Conservation (phyloP, 176 grass and related monocot genomes). For the Metroxylon sagu region DNA sequence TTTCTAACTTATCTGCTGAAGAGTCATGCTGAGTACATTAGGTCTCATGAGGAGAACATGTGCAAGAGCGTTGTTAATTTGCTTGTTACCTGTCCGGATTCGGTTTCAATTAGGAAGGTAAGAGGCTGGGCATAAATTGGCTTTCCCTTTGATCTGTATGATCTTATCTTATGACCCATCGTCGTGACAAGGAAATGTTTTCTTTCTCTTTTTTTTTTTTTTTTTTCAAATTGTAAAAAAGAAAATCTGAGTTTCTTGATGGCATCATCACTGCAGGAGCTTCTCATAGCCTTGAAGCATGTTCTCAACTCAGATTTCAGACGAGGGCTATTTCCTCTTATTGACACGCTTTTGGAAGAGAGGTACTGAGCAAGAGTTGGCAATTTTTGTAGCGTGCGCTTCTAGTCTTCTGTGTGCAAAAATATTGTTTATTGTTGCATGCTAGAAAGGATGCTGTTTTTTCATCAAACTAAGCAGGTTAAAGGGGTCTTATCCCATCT, state of each 20-base stretch:
- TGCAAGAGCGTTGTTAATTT: slow-evolving; percentile 99
- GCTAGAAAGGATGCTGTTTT: too few relatives aligned
- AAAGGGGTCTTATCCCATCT: too few relatives aligned
- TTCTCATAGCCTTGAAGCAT: slow-evolving; percentile 93
- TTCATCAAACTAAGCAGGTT: too few relatives aligned
- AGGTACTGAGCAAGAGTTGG: slow-evolving; percentile 29
- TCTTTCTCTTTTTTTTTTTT: too few relatives aligned
- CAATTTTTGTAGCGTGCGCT: not conserved
- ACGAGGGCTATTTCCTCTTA: slow-evolving; percentile 80
- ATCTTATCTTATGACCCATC: too few relatives aligned
- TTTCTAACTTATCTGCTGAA: slow-evolving; percentile 92
- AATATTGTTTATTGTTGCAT: too few relatives aligned
- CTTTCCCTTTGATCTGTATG: too few relatives aligned
- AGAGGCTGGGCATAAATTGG: not conserved
- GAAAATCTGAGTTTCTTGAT: too few relatives aligned
- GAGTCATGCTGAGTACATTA: slow-evolving; percentile 91
- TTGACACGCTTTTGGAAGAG: slow-evolving; percentile 99
- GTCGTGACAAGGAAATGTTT: too few relatives aligned
- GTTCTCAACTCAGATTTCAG: slow-evolving; percentile 90
- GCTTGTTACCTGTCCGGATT: slow-evolving; percentile 96
- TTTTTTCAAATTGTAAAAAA: too few relatives aligned
- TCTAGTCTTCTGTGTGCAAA: not conserved
- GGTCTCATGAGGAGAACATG: slow-evolving; percentile 92
- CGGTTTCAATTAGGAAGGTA: slow-evolving; percentile 95
- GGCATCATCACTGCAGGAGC: slow-evolving; percentile 37